phyloP scores from a whole-genome alignment of 331 rosid genomes.

The Prunus yedoensis region DNA sequence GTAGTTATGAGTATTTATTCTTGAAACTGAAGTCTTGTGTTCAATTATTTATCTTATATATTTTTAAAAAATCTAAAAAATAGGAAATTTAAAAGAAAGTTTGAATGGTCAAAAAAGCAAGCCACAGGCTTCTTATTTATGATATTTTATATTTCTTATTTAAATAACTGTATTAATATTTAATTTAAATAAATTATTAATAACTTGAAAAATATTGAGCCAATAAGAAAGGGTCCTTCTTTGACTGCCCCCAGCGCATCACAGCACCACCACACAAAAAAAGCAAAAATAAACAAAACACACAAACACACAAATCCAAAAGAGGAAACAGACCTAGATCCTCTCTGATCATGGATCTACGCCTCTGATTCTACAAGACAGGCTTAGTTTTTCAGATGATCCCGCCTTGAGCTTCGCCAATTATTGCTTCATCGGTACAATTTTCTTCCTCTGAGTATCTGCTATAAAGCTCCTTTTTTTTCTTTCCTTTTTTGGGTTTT shows the following conservation, averaged over 20 bases:
- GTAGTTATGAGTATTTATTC: no score
- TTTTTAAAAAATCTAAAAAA: no score
- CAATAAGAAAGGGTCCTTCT: slow-evolving; percentile 40
- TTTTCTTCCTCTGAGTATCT: slow-evolving; percentile 10
- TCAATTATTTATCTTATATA: no score
- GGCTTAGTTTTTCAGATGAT: slow-evolving; percentile 10
- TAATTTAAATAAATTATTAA: no score
- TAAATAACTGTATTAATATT: no score
- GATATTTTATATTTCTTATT: no score
- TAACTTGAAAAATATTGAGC: neutral
- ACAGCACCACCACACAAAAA: slow-evolving; percentile 47
- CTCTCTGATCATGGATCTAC: slow-evolving; percentile 45
- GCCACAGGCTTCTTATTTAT: neutral
- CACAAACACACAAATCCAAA: slow-evolving; percentile 14
- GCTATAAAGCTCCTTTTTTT: neutral
- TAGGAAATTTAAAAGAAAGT: slow-evolving; percentile 7
- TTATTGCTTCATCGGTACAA: slow-evolving; percentile 36
- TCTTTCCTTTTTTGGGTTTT: neutral
- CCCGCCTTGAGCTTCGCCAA: slow-evolving; percentile 23
- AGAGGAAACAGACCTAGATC: slow-evolving; percentile 16
- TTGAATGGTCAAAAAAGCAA: slow-evolving; percentile 56
- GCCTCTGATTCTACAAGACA: slow-evolving; percentile 27
- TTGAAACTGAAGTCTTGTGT: no score
- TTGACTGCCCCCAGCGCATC: slow-evolving; percentile 78
- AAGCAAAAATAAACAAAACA: slow-evolving; percentile 27